Percentiles rank a stretch among this genome's conserved stretches.
Evolutionary conservation across 257 asterid genomes (phyloP).

Genomic region (Voacanga thouarsii): DNA sequence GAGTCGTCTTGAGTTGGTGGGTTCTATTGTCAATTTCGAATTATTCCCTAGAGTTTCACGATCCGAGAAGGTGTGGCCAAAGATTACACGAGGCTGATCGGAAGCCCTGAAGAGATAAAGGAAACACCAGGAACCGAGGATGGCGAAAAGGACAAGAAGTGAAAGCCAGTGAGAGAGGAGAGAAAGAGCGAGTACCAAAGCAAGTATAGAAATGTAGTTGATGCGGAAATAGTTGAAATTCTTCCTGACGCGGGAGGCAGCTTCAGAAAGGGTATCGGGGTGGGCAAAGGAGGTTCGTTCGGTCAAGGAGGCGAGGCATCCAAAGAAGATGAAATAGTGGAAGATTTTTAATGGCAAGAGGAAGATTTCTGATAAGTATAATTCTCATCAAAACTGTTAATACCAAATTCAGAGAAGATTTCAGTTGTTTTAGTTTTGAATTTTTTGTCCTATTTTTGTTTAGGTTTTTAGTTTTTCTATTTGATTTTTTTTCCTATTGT

Average conservation of each 20-base stretch:
- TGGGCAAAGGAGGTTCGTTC: slow-evolving; percentile 78
- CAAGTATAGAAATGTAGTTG: slow-evolving; percentile 65
- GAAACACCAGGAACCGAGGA: slow-evolving; percentile 72
- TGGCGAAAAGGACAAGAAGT: slow-evolving; percentile 53
- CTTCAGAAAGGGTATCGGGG: slow-evolving; percentile 75
- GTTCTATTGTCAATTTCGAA: too few relatives aligned
- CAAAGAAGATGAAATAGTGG: too few relatives aligned
- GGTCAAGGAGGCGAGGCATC: slow-evolving; percentile 75
- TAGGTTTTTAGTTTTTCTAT: too few relatives aligned
- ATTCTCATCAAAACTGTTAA: too few relatives aligned
- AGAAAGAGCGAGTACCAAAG: slow-evolving; percentile 63
- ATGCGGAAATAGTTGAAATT: slow-evolving; percentile 76
- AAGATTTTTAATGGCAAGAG: too few relatives aligned
- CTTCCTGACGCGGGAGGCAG: slow-evolving; percentile 77
- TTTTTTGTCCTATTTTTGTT: too few relatives aligned
- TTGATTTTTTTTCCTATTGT: too few relatives aligned
- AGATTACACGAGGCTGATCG: slow-evolving; percentile 66
- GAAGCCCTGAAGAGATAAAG: slow-evolving; percentile 66
- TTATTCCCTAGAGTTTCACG: slow-evolving; percentile 63
- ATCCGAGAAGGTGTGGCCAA: slow-evolving; percentile 73
- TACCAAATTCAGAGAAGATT: too few relatives aligned
- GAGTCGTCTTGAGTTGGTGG: too few relatives aligned
- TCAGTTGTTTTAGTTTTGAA: too few relatives aligned
- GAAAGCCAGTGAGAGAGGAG: slow-evolving; percentile 79
- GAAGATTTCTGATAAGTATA: too few relatives aligned